Conservation (phyloP, 2,329 filamentous ascomycete species). For the Fusarium stilboides region DNA sequence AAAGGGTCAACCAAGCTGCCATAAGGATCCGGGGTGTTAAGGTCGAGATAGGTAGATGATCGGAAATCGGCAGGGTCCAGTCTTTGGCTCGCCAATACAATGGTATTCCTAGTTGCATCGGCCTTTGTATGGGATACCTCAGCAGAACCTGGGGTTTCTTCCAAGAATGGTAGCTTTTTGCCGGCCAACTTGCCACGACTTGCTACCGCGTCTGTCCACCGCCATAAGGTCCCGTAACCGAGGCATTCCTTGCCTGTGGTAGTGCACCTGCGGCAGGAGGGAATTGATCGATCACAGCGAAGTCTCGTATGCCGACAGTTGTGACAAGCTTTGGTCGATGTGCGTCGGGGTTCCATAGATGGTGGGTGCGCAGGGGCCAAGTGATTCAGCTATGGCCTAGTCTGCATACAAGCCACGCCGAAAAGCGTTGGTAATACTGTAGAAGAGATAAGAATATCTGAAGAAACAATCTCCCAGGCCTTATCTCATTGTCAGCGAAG, state of each 20-base stretch:
- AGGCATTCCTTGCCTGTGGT: background rate
- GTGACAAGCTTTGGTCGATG: slow-evolving; percentile 11
- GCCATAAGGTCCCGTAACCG: slow-evolving; percentile 10
- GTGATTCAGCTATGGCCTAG: too few relatives aligned
- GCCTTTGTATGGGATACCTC: background rate
- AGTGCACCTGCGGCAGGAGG: slow-evolving; percentile 12
- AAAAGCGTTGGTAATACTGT: too few relatives aligned
- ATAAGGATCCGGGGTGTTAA: background rate
- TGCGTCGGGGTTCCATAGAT: slow-evolving; percentile 2
- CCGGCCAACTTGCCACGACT: slow-evolving; percentile 7
- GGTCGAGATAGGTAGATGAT: accelerated
- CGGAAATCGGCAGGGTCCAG: background rate
- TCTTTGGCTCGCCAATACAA: background rate
- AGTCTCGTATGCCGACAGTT: slow-evolving; percentile 13
- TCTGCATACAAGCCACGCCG: too few relatives aligned
- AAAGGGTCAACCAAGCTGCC: background rate
- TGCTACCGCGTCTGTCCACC: slow-evolving; percentile 13
- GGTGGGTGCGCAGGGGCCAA: background rate
- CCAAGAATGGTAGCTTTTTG: background rate
- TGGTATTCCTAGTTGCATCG: background rate
- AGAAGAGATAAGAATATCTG: too few relatives aligned
- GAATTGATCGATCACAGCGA: slow-evolving; percentile 10
- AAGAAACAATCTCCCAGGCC: too few relatives aligned
- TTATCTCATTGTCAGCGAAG: too few relatives aligned
- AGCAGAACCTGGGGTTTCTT: background rate